Evolutionary conservation across 1,284 basidiomycete genomes (phyloP), one percentile per base, ranked within the genome.

Genomic region (Coniophora puteana): DNA sequence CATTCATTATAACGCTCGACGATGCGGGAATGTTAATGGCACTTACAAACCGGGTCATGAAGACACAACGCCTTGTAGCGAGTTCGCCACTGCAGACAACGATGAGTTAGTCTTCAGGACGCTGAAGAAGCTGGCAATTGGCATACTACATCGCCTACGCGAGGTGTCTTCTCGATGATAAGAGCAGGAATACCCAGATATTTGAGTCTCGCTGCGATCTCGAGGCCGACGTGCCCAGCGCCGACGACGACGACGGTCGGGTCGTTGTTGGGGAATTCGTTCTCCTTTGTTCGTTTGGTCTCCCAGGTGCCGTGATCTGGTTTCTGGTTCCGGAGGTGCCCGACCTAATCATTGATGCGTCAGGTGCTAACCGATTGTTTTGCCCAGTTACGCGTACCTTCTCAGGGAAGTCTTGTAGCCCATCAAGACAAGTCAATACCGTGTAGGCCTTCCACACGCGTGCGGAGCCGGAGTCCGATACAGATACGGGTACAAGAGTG

Each of bases 381-480:
- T 18, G 8, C 6, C 14, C 14, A 31, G 29, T 7, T 2, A 10
- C 1, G 34, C 36, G 20, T 17, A 61, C 56, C 47, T 55, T 39
- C 18, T 74, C 73, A 0, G 71, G 68, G 47, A 65, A 64, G 18
- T 60, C 75, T 29, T 72, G 62, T 32, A 80, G 61, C 13, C 63
- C 66, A 27, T 76, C 70, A 23, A 80, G 59, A 42, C 68, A 65
- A 0, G 78, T 78, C 48, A 67, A 72, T 6, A 59, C 12, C 1
- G 33, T 41, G 26, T 62, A 62, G 2, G 50, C 61, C 43, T 57
- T 64, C 61, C 61, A 59, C 1, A n/a, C n/a, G n/a, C n/a, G n/a
- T n/a, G n/a, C n/a, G n/a, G n/a, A n/a, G n/a, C n/a, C n/a, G n/a
- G n/a, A n/a, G 10, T 23, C 43, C 4, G 32, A 21, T 18, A 44